Conservation (phyloP, 345 rosid species). For the Noccaea bulbosa region DNA sequence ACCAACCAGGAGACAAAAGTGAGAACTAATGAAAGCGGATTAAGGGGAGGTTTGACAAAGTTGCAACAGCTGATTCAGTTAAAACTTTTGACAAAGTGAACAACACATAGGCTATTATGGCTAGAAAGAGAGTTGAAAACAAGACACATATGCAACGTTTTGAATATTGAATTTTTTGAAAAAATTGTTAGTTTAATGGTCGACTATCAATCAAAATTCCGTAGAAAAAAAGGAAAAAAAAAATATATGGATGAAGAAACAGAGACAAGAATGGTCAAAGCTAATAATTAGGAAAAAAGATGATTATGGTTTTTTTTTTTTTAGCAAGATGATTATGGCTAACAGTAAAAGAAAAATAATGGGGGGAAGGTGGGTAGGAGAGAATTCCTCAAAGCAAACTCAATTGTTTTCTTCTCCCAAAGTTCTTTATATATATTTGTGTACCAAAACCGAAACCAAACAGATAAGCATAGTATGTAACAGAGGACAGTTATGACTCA, state of each 20-base stretch:
- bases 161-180: constrained; percentile 17
- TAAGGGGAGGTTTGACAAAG: constrained; percentile 28
- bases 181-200: neutral
- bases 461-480: neutral
- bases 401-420: neutral
- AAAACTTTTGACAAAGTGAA: constrained; percentile 38
- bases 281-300: constrained; percentile 34
- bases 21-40: constrained; percentile 25
- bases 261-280: constrained; percentile 43
- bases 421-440: neutral
- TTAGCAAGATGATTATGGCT: constrained; percentile 23
- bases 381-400: constrained; percentile 35
- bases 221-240: constrained; percentile 10
- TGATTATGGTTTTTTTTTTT: constrained; percentile 16
- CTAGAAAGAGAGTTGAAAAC: constrained; percentile 36
- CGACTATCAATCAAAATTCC: constrained; percentile 1
- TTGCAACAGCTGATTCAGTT: constrained; percentile 25
- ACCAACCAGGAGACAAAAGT: constrained; percentile 20
- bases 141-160: constrained; percentile 25
- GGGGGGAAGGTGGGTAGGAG: constrained; percentile 26
- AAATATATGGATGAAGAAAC: constrained; percentile 6
- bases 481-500: neutral
- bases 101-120: constrained; percentile 20
- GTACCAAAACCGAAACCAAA: neutral
- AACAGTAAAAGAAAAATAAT: constrained; percentile 32